Evolutionary conservation across 345 rosid species (phyloP), one percentile per base, ranked within the genome.

Genomic region (Salix caprea): DNA sequence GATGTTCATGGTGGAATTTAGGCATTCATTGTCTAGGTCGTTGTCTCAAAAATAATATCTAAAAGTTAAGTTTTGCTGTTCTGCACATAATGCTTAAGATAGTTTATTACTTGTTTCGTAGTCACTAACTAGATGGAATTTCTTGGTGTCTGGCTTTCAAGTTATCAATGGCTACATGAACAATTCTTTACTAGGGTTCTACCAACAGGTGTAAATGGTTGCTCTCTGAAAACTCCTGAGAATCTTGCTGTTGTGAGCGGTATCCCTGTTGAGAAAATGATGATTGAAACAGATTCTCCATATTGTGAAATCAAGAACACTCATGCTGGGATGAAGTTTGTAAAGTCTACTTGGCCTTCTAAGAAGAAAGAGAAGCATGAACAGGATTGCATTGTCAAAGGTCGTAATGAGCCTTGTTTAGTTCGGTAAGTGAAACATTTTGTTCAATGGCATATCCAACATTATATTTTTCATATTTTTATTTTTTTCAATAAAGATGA

Each of bases 231-330:
- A 84, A 89, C 89, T 52, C 80, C 85, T 48, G 98, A 96, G 82
- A 92, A 94, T 85, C 87, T 96, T 85, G 90, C 89, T 52, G 97
- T 93, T 65, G 87, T 92, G 74, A 90, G 77, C 74, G 90, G 84
- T 18, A 85, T 96, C 72, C 97, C 97, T 5, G 75, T 88, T 72
- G 98, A 90, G 80, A 91, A 91, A 83, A 92, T 92, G 97, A 96
- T 93, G 98, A 92, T 93, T 19, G 98, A 96, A 83, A 96, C 97
- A 6, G 99, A 96, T 83, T 93, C 99, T 77, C 99, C 99, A n/a
- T 93, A 96, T 69, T 96, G 97, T 71, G 98, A 96, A 37, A 89
- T 96, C 40, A 96, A 85, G 76, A 96, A 81, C 84, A 89, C 97
- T 64, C 95, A 93, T 70, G 97, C 98, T 8, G 94, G 98, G 40